A percentile compares a stretch with the other conserved stretches of the same genome.
These are phyloP conservation scores for Diplotaxis tenuifolia DNA, from an alignment of 345 rosid species.

Conservation along the genomic window DNA sequence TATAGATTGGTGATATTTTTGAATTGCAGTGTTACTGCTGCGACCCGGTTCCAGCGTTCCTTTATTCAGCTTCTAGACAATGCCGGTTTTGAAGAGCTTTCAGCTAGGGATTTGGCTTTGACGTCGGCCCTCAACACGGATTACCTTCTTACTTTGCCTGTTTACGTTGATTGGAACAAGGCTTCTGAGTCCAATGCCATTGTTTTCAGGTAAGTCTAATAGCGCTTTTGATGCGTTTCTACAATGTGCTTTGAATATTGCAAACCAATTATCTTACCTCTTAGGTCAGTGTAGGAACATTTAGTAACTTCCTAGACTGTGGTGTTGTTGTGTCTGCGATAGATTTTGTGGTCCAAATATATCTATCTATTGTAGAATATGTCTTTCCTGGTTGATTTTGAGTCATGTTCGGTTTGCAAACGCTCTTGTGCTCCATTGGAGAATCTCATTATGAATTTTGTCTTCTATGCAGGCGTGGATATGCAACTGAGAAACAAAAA, in stretches of 20 bases:
- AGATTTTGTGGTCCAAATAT: background rate
- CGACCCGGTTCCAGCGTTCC: conserved; percentile 85
- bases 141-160: conserved; percentile 89
- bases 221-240: background rate
- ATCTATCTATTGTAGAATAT: background rate
- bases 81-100: conserved; percentile 92
- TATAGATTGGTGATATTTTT: background rate
- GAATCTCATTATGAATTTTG: background rate
- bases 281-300: background rate
- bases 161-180: conserved; percentile 88
- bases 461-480: conserved; percentile 73
- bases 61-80: conserved; percentile 81
- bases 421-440: background rate
- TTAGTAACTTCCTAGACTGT: background rate
- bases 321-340: background rate
- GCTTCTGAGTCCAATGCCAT: conserved; percentile 85
- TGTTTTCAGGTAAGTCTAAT: conserved; percentile 63
- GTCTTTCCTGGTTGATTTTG: background rate
- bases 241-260: background rate
- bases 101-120: conserved; percentile 78
- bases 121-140: conserved; percentile 85
- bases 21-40: conserved; percentile 61
- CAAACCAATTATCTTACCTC: background rate
- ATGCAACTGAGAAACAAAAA: conserved; percentile 87
- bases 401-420: background rate